Evolutionary conservation across 2,329 filamentous ascomycete species (phyloP), one percentile per base, ranked within the genome.

Genomic region (Fusarium oxysporum): DNA sequence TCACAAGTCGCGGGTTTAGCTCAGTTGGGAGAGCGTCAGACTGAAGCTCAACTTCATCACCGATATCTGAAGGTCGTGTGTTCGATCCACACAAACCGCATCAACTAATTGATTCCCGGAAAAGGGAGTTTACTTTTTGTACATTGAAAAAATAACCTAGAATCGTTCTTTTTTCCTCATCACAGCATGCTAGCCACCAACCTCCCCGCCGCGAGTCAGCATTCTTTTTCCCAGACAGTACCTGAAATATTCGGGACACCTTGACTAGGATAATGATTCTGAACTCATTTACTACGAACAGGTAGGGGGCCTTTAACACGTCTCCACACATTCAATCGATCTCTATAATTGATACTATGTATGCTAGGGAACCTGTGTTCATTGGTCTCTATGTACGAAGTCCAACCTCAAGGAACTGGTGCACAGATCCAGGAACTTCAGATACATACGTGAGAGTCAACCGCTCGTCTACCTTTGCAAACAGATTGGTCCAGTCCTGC

Each of bases 21-120:
- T 69, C 66, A 69, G 66, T 69, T 69, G 66, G 66, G 66, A 69
- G 66, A 69, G 66, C 66, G 66, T 69, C 66, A 69, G 66, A 69
- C 66, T 69, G 66, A 69, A 69, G 66, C 14, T 35, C 43, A 48
- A 69, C 66, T 69, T 69, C 66, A 69, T 32, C 41, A 68, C 7
- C 28, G 66, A 38, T 58, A 69, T 69, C 66, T 69, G 66, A 69
- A 69, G 66, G 66, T 69, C 66, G 16, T 69, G 66, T 69, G 66
- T 69, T 69, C 66, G 66, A 69, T 69, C 66, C 66, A 69, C 66
- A 69, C 16, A 69, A 69, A 70, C 66, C 66, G 66, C 66, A 69
- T 13, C 2, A 5, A 12, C 10, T 25, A 1, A 6, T 25, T 5
- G 3, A 9, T 8, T 17, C 6, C 23, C 19, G 9, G 23, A 5